Conservation (phyloP, 768 basidiomycete species). For the Mycena galopus region DNA sequence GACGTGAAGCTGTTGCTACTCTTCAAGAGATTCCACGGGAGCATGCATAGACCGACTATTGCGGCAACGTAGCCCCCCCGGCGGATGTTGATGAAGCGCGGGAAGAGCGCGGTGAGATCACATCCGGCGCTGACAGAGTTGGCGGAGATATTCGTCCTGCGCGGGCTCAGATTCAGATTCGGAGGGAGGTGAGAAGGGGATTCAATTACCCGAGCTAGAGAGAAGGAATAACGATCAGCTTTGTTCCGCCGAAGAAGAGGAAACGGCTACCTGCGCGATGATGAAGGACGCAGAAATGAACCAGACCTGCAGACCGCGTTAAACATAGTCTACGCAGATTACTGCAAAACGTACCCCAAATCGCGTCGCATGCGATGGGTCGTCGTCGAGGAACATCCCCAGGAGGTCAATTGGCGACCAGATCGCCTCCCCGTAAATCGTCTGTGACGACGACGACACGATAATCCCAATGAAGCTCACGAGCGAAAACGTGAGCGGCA, state of each 20-base stretch:
- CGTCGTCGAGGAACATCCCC: slow-evolving; percentile 74
- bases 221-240: neutral
- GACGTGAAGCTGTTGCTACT: slow-evolving; percentile 83
- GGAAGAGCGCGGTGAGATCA: slow-evolving; percentile 83
- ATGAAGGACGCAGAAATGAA: slow-evolving; percentile 86
- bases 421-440: slow-evolving; percentile 82
- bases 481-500: slow-evolving; percentile 80
- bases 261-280: slow-evolving; percentile 66
- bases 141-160: slow-evolving; percentile 83
- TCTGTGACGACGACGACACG: slow-evolving; percentile 81
- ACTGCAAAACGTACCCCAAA: slow-evolving; percentile 63
- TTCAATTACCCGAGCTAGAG: slow-evolving; percentile 35
- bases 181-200: neutral
- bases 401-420: slow-evolving; percentile 86
- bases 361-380: slow-evolving; percentile 72
- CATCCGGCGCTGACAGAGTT: slow-evolving; percentile 89
- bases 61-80: slow-evolving; percentile 89
- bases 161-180: slow-evolving; percentile 15
- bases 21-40: slow-evolving; percentile 83
- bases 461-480: slow-evolving; percentile 87
- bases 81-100: slow-evolving; percentile 87
- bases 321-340: neutral
- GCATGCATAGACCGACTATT: slow-evolving; percentile 79
- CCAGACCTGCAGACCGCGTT: slow-evolving; percentile 62
- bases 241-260: neutral